Evolutionary conservation across 2,329 filamentous ascomycete genomes (phyloP), one percentile per base, ranked within the genome.

Genomic region (Cladosporium oxysporum): DNA sequence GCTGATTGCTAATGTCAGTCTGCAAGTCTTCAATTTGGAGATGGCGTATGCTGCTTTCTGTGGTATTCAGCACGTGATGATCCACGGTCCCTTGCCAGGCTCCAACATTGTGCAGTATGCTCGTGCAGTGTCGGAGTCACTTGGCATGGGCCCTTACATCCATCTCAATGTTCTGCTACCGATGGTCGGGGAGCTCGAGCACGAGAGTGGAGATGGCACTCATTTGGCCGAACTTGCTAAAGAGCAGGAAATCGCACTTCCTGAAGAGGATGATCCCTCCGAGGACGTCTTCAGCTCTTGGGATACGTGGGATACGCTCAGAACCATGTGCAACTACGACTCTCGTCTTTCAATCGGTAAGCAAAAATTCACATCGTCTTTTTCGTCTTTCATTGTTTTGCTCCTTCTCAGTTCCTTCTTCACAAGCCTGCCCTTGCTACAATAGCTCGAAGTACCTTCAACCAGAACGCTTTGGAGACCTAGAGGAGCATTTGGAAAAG

Each of bases 31-130:
- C 69, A 93, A 93, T 76, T 84, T 97, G 47, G 95, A 99, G 77
- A 86, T 98, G 58, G 91, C 92, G 58, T 99, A 97, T 79, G 95
- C 96, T 69, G 93, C 92, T 69, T 99, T 98, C 79, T 97, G 93
- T 74, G 96, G 96, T 41, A 86, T 95, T 58, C 88, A 89, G 65
- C 96, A 91, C 78, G 84, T 98, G 66, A 82, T 98, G 60, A 83
- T 99, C 33, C 88, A 90, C 1, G 93, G 93, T 0, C 95, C 95
- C 3, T 65, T 72, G 31, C 52, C 67, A 18, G 70, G 79, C 2
- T 79, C 82, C 63, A 83, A 84, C 18, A 85, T 83, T 74, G 80
- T 89, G 0, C 91, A 93, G 73, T 99, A 93, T 82, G 91, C 91
- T 37, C 89, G 93, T 63, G 91, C 92, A 1, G 85, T 99, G 33